Evolutionary conservation across 768 basidiomycete species (phyloP).

Genomic region (Auricularia cornea): DNA sequence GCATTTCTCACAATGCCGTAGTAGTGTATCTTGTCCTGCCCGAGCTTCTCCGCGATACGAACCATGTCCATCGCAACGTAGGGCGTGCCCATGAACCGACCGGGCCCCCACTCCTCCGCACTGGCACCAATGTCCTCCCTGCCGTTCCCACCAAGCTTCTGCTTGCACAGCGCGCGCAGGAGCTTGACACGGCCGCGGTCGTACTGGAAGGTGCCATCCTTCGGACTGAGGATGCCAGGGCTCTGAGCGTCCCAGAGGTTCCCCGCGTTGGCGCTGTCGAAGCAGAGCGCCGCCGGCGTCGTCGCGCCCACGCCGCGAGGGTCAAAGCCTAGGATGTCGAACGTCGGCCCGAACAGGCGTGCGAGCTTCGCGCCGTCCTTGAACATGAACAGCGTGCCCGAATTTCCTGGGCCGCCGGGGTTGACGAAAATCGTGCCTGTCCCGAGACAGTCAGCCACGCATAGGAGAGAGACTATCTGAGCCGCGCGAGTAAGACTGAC

Average conservation of each 20-base stretch:
- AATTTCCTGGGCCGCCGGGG: background rate
- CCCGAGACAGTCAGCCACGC: background rate
- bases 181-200: background rate
- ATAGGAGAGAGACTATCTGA: background rate
- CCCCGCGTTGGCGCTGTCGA: background rate
- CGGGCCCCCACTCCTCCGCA: background rate
- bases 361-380: background rate
- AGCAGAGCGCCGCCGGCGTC: background rate
- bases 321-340: background rate
- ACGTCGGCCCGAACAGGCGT: background rate
- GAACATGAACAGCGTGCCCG: background rate
- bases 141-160: background rate
- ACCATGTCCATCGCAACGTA: constrained; percentile 13
- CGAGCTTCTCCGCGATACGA: constrained; percentile 9
- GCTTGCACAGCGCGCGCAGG: background rate
- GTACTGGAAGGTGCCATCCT: background rate
- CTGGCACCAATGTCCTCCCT: background rate
- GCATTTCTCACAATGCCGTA: background rate
- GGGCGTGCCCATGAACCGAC: constrained; percentile 1
- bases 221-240: background rate
- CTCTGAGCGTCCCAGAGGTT: background rate
- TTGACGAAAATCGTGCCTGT: background rate
- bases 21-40: constrained; percentile 12
- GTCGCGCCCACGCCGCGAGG: background rate
- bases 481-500: background rate